phyloP scores from a whole-genome alignment of 2,329 filamentous ascomycete genomes.

The Penicillium fuscoglaucum region DNA sequence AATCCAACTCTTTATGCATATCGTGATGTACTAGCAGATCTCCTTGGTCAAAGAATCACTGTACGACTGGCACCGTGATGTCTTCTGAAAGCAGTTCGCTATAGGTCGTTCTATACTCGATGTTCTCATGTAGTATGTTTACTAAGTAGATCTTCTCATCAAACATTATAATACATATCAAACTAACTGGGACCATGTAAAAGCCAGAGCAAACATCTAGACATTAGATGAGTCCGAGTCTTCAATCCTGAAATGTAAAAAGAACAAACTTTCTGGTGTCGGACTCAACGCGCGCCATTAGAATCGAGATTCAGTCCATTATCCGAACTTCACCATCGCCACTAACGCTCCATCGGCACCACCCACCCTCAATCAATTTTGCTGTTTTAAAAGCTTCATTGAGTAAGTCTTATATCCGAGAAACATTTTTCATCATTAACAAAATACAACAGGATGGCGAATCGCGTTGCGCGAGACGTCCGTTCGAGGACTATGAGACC shows the following conservation, averaged over 20 bases:
- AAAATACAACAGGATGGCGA: not conserved
- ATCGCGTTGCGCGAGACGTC: not conserved
- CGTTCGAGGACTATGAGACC: not conserved
- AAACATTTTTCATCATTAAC: not conserved
- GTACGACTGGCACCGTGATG: not conserved
- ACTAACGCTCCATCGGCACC: too few species aligned
- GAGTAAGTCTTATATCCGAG: too few species aligned
- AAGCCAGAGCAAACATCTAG: not conserved
- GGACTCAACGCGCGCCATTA: not conserved
- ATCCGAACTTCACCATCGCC: not conserved
- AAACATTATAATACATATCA: too few species aligned
- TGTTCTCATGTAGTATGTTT: too few species aligned
- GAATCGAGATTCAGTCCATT: not conserved
- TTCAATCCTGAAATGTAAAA: too few species aligned
- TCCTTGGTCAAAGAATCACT: not conserved
- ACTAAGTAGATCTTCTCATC: not conserved
- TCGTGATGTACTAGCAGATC: not conserved
- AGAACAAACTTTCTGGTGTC: not conserved
- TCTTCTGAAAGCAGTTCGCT: not conserved
- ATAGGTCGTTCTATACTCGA: not conserved
- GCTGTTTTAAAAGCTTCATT: too few species aligned
- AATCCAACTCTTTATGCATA: not conserved
- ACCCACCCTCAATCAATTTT: not conserved
- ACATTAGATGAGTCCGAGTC: too few species aligned
- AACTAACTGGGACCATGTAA: not conserved